Percentiles rank a stretch among this genome's conserved stretches.
These are phyloP conservation scores for Picea glauca DNA, from an alignment of 75 land plant genomes.

Conservation along the genomic window DNA sequence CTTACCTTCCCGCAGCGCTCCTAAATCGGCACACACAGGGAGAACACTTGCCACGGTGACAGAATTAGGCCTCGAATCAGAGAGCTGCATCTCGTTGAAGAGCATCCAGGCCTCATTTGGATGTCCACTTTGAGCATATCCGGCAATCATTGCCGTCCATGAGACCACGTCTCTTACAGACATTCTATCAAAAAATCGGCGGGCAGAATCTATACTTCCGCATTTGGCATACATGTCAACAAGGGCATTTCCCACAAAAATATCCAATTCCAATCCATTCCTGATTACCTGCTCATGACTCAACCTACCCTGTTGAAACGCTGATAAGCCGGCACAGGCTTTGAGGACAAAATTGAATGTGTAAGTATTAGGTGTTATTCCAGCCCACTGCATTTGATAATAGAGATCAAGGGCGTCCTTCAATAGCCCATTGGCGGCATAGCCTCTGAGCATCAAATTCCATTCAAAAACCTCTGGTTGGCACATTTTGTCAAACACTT, in stretches of 20 bases:
- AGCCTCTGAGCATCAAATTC: constrained; percentile 39
- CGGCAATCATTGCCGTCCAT: constrained; percentile 37
- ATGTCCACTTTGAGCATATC: constrained; percentile 8
- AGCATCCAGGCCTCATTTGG: constrained; percentile 16
- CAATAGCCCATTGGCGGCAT: constrained; percentile 17
- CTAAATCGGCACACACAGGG: constrained; percentile 18
- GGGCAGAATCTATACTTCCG: constrained; percentile 17
- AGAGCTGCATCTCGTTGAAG: constrained; percentile 21
- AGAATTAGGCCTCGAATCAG: constrained; percentile 13
- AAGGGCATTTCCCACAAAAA: constrained; percentile 37
- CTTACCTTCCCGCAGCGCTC: constrained; percentile 20
- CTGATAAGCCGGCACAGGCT: constrained; percentile 15
- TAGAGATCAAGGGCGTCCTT: constrained; percentile 26
- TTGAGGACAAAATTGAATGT: constrained; percentile 28
- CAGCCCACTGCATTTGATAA: constrained; percentile 12
- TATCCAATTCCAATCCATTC: constrained; percentile 26
- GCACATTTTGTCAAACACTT: constrained; percentile 5
- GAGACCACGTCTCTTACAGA: constrained; percentile 19
- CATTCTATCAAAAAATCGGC: constrained; percentile 20
- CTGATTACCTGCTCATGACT: constrained; percentile 16
- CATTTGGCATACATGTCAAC: constrained; percentile 38
- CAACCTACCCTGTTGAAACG: constrained; percentile 14
- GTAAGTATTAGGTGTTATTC: constrained; percentile 22
- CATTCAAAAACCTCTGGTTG: constrained; percentile 19
- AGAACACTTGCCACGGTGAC: constrained; percentile 12